These are phyloP conservation scores for Rosa persica DNA, from an alignment of 306 rosid species.

Conservation along the genomic window DNA sequence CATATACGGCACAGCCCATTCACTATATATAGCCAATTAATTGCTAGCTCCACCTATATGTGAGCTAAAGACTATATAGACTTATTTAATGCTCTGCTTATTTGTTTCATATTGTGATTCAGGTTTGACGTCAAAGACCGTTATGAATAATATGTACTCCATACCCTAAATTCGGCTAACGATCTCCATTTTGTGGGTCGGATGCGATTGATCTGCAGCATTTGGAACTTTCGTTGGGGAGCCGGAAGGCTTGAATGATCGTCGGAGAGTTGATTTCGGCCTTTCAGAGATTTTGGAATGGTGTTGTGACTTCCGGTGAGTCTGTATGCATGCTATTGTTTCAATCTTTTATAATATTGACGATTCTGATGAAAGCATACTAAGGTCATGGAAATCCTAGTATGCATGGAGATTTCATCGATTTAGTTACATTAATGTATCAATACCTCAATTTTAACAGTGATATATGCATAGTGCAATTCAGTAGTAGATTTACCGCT, in stretches of 20 bases:
- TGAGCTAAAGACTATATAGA: neutral
- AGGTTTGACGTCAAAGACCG: neutral
- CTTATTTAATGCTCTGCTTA: neutral
- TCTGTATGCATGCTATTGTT: neutral
- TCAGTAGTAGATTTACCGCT: too few species aligned
- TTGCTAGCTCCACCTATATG: neutral
- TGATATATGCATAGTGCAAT: too few species aligned
- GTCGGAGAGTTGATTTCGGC: neutral
- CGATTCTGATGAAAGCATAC: too few species aligned
- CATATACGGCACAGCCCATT: neutral
- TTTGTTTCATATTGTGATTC: neutral
- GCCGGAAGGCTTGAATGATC: neutral
- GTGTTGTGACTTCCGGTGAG: neutral
- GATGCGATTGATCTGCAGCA: neutral
- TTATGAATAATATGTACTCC: neutral
- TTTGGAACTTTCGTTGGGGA: neutral
- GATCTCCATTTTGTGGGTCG: neutral
- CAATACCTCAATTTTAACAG: too few species aligned
- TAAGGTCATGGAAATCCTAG: too few species aligned
- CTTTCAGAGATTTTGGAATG: neutral
- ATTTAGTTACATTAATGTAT: too few species aligned
- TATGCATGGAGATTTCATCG: too few species aligned
- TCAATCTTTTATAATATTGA: too few species aligned
- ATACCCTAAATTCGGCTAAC: neutral
- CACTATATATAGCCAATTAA: neutral